Base-by-base conservation (phyloP, 2,329 filamentous ascomycete genomes). In the Alternaria sp. region DNA sequence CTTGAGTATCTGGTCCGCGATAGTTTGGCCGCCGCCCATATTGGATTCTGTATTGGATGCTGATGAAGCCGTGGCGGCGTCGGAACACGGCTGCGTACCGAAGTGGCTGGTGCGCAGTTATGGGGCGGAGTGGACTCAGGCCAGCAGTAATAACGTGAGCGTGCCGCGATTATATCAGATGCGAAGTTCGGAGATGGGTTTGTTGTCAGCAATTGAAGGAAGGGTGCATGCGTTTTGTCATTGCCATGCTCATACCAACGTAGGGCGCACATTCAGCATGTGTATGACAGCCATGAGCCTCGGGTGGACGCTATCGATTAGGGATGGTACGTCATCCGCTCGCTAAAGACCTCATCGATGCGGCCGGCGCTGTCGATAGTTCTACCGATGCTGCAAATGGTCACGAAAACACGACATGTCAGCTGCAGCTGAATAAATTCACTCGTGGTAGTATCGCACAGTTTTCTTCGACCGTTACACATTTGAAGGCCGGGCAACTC, bases 31-130 rank as follows among this genome's bases (percentile, higher is more conserved):
- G 51, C 28, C 59, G 61, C 50, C 65, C 62, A 61, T 65, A 56
- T 44, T 58, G 60, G 47, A 62, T 23, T 23, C 60, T 23, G 45
- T 73, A 67, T 67, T 57, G 69, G 62, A 46, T 64, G 67, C 64
- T 67, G 63, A 67, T 45, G 51, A 50, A 51, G 64, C 55, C 58
- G 62, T 61, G 58, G 54, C 58, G 60, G 59, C 52, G 57, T 57
- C 47, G 51, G 43, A 46, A 49, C 59, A 50, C 62, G 51, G 51
- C 44, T 47, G 55, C 30, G 51, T 51, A 54, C 44, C 51, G 40
- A 58, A 43, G 61, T 60, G 65, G 64, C 62, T 68, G 49, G 59
- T 65, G 65, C 59, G 32, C 57, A 45, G 26, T 54, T 36, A 55
- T 49, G 32, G 54, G 57, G 40, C 52, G 54, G 15, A 40, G 46